Evolutionary conservation across 306 rosid species (phyloP), one percentile per base, ranked within the genome.

Genomic region (Rosa rugosa): DNA sequence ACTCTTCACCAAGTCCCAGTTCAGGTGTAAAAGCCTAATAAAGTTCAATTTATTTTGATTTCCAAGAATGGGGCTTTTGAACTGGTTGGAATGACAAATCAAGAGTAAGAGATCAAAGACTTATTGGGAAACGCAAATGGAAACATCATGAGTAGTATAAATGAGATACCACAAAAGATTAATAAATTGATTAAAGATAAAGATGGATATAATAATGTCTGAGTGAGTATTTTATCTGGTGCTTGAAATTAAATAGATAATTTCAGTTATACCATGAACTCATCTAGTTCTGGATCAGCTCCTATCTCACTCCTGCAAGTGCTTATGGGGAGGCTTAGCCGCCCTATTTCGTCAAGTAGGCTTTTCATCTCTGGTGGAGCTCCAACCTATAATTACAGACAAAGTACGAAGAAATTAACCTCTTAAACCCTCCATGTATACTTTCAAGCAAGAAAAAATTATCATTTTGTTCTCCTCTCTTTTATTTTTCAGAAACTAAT

Each of bases 241-340:
- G 69, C 45, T 64, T 14, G 42, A 34, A 34, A 11, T 6, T 13
- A 34, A 16, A 5, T 6, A 34, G 18, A 31, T 12, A 31, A 31
- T 14, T 6, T 34, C 23, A 64, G 69, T 36, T 16, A 5, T 64
- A 94, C 98, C 97, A 94, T 94, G 82, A 94, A 94, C 1, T 86
- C 38, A 59, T 94, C 97, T 17, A 94, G 94, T 51, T 90, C 91
- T n/a, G 98, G 96, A 89, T 94, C 96, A 75, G 90, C 91, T 83
- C 92, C 97, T 18, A 88, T 76, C 85, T 84, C 76, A 83, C 69
- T 75, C 75, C 84, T 76, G 78, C 88, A 51, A 70, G 84, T 27
- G 22, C 72, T 41, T 3, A 54, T 22, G 4, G 87, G 80, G 79
- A 72, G 81, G 66, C 36, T 88, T 72, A 84, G 88, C 14, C 85